A percentile compares a stretch with the other conserved stretches of the same genome.
Evolutionary conservation across 805 yeast species (phyloP).

Genomic region (Ogataea pignaliae): DNA sequence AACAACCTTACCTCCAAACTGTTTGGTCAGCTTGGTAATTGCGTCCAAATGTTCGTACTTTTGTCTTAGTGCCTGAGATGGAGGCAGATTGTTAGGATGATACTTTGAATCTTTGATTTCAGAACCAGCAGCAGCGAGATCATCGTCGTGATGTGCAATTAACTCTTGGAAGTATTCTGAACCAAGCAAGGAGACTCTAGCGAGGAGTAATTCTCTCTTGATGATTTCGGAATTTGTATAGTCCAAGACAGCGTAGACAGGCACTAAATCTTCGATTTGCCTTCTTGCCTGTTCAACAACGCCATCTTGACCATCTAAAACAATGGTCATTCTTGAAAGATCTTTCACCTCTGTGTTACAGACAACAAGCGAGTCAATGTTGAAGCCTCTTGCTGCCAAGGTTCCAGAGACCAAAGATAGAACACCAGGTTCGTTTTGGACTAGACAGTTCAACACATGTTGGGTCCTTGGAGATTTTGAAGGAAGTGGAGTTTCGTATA

Average conservation of each 20-base stretch:
- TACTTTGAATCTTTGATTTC: conserved; percentile 41
- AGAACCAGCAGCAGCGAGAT: conserved; percentile 40
- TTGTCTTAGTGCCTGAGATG: conserved; percentile 90
- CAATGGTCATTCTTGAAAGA: conserved; percentile 94
- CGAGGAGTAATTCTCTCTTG: conserved; percentile 84
- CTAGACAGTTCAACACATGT: conserved; percentile 93
- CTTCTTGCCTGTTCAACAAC: conserved; percentile 97
- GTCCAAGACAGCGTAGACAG: conserved; percentile 96
- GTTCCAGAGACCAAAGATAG: conserved; percentile 90
- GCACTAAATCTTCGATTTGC: conserved; percentile 96
- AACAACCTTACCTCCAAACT: conserved; percentile 90
- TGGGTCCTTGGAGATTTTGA: conserved; percentile 61
- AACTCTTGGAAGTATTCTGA: conserved; percentile 98
- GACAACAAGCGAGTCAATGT: conserved; percentile 94
- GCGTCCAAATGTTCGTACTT: conserved; percentile 87
- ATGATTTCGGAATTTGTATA: conserved; percentile 88
- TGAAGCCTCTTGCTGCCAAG: conserved; percentile 96
- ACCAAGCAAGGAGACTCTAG: conserved; percentile 88
- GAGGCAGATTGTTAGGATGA: conserved; percentile 88
- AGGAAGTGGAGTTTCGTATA: conserved; percentile 83
- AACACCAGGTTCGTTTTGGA: conserved; percentile 98
- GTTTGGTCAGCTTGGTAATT: conserved; percentile 70
- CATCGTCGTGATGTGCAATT: conserved; percentile 73
- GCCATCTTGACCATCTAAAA: conserved; percentile 89
- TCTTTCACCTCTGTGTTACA: conserved; percentile 96